Evolutionary conservation across 2,329 filamentous ascomycete genomes (phyloP).

Genomic region (Talaromyces sp.): DNA sequence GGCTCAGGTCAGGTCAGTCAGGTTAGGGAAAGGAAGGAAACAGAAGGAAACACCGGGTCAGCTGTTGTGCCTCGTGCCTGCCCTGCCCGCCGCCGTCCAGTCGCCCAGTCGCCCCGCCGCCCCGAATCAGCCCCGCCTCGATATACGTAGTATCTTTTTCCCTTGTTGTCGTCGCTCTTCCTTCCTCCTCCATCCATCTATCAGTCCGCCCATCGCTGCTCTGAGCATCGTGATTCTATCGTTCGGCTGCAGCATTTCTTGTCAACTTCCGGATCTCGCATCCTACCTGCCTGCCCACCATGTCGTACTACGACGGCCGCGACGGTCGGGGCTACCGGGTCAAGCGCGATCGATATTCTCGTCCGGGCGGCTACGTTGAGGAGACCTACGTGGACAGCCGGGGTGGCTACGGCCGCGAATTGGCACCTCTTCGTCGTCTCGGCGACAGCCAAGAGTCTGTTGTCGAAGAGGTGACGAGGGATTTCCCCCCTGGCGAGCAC

Average conservation of each 20-base stretch:
- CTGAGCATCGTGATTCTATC: conserved; percentile 8
- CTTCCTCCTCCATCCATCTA: not conserved
- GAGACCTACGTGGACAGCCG: conserved; percentile 24
- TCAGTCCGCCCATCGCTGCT: conserved; percentile 1
- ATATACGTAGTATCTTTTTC: too few species aligned
- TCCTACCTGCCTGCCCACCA: conserved; percentile 13
- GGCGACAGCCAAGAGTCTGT: conserved; percentile 65
- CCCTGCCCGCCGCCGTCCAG: not conserved
- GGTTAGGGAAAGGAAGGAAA: not conserved
- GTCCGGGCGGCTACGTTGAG: conserved; percentile 19
- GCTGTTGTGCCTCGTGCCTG: not conserved
- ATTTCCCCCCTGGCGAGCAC: conserved; percentile 68
- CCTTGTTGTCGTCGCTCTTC: conserved; percentile 5
- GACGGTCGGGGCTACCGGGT: conserved; percentile 24
- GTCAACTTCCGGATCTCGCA: conserved; percentile 1
- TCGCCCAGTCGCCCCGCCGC: conserved; percentile 1
- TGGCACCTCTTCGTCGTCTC: conserved; percentile 16
- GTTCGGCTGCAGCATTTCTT: conserved; percentile 8
- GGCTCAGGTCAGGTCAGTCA: not conserved
- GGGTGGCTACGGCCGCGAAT: conserved; percentile 11
- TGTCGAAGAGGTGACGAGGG: conserved; percentile 75
- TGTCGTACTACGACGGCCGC: conserved; percentile 29
- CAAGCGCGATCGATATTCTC: conserved; percentile 26
- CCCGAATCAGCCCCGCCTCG: conserved; percentile 1
- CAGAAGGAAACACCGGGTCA: conserved; percentile 5